Percentiles rank a stretch among this genome's conserved stretches.
Evolutionary conservation across 1,284 basidiomycete species (phyloP).

Genomic region (Ustilago loliicola): DNA sequence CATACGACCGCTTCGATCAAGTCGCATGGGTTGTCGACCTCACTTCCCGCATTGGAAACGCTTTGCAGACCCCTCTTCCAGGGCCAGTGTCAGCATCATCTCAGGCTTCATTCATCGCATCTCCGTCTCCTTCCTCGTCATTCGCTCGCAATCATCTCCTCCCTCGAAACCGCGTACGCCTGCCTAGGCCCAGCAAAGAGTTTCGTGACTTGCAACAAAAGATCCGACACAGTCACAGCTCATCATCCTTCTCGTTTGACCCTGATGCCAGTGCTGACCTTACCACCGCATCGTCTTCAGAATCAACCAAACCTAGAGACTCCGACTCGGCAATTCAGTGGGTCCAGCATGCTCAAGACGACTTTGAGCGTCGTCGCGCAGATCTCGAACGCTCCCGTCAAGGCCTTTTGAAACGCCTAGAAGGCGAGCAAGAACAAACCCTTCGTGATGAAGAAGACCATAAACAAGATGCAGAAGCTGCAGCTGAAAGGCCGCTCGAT

Average conservation of each 20-base stretch:
- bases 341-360: conserved; percentile 42
- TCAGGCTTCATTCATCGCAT: not conserved
- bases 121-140: conserved; percentile 19
- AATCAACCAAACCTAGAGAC: not conserved
- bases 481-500: conserved; percentile 6
- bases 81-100: too few species aligned
- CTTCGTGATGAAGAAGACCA: not conserved
- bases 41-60: conserved; percentile 44
- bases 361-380: conserved; percentile 42
- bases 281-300: not conserved
- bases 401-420: conserved; percentile 21
- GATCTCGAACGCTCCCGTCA: conserved; percentile 31
- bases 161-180: conserved; percentile 32
- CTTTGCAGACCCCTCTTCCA: conserved; percentile 8
- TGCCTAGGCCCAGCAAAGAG: conserved; percentile 47
- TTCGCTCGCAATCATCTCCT: not conserved
- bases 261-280: conserved; percentile 1
- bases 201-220: conserved; percentile 39
- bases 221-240: conserved; percentile 13
- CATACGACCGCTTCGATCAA: conserved; percentile 53
- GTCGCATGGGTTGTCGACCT: conserved; percentile 50
- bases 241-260: conserved; percentile 8
- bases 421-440: not conserved
- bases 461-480: not conserved
- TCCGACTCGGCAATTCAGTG: conserved; percentile 37